phyloP scores from a whole-genome alignment of 1,139 yeast genomes.

The Scheffersomyces quercinus region DNA sequence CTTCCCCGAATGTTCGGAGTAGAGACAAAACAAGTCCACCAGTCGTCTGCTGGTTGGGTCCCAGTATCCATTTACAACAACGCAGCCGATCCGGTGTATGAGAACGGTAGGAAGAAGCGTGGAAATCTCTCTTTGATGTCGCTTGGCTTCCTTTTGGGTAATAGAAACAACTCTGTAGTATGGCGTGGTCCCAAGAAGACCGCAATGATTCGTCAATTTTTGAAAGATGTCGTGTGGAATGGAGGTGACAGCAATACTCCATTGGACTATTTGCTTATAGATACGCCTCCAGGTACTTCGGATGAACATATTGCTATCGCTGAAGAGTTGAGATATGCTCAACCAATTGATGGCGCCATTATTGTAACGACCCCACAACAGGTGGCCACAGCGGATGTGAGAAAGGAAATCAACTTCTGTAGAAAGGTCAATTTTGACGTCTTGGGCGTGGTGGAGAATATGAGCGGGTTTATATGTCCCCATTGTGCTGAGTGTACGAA shows the following conservation, averaged over 20 bases:
- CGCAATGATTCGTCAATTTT: constrained; percentile 93
- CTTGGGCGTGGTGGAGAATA: constrained; percentile 47
- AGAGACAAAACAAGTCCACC: constrained; percentile 77
- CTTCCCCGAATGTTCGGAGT: constrained; percentile 95
- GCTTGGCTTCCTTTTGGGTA: constrained; percentile 81
- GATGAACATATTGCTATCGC: constrained; percentile 98
- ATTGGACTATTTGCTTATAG: constrained; percentile 81
- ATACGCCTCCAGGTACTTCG: constrained; percentile 98
- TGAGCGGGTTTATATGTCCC: constrained; percentile 59
- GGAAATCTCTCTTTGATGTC: constrained; percentile 70
- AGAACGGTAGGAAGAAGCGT: constrained; percentile 27
- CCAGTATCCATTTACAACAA: constrained; percentile 60
- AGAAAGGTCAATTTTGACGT: constrained; percentile 44
- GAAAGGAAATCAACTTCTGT: constrained; percentile 52
- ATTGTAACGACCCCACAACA: constrained; percentile 53
- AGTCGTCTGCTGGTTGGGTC: constrained; percentile 85
- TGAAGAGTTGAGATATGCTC: constrained; percentile 70
- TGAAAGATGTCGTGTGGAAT: constrained; percentile 84
- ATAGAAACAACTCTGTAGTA: constrained; percentile 87
- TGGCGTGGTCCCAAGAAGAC: constrained; percentile 99
- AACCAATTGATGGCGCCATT: constrained; percentile 49
- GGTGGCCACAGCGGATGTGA: constrained; percentile 57
- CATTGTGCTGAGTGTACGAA: constrained; percentile 89
- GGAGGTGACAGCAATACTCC: constrained; percentile 51
- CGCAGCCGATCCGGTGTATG: constrained; percentile 18